Evolutionary conservation across 768 basidiomycete species (phyloP), one percentile per base, ranked within the genome.

Genomic region (Strobilomyces echinocephalus): DNA sequence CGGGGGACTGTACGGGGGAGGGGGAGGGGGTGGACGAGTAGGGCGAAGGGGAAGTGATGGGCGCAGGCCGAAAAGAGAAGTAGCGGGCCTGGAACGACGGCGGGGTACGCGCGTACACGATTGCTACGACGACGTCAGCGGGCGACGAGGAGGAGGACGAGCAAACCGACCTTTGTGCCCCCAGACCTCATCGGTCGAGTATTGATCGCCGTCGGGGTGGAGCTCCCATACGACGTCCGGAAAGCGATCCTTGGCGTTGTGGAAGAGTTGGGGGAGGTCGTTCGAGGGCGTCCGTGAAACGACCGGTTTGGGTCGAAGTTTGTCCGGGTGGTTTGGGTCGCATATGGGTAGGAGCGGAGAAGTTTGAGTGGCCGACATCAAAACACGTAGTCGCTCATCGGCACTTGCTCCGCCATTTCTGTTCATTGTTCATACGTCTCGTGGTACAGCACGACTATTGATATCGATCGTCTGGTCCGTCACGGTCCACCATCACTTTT

Each of bases 181-280:
- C 86, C 89, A 97, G 26, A 97, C 84, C 46, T 78, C 75, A 15
- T 81, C 83, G 4, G 64, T 60, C 28, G 71, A 61, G 59, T 87
- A 82, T 52, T 79, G 78, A 46, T 71, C 63, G 50, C 70, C 74
- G 55, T 77, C 76, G 47, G 79, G 79, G 31, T 81, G 82, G 18
- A 86, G 76, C 67, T 85, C 83, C 95, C 95, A 98, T n/a, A 91
- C 84, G 47, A 98, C 93, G 73, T 98, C 95, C n/a, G 90, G 88
- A 64, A 94, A 98, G 52, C 91, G 79, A 56, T 95, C 90, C 70
- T 88, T 88, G n/a, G 93, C 87, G 49, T 84, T 77, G 58, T 79
- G 78, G 69, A 92, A 95, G 38, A 97, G 79, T 7, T 76, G 63
- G 53, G 83, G 79, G 5, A 97, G 79, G 73, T 97, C 86, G n/a